These are phyloP conservation scores for Scleromitrula shiraiana DNA, from an alignment of 2,329 filamentous ascomycete genomes.

Conservation along the genomic window DNA sequence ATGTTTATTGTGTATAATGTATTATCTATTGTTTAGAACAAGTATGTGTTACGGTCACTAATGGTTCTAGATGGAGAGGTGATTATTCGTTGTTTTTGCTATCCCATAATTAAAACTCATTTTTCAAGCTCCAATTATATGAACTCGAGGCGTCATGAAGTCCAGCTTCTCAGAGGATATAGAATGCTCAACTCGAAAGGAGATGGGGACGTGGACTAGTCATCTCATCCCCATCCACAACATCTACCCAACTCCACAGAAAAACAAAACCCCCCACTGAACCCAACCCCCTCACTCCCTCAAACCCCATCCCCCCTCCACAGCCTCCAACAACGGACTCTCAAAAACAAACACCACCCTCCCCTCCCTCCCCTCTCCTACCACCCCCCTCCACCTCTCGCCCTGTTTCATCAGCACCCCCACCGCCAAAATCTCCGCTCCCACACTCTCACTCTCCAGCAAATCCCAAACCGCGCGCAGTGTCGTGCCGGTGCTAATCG, in stretches of 20 bases:
- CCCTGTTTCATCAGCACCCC: constrained; percentile 27
- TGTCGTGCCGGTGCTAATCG: constrained; percentile 23
- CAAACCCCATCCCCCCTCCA: constrained; percentile 21
- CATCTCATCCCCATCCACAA: too few relatives aligned
- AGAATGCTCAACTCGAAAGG: too few relatives aligned
- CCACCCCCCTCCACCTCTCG: constrained; percentile 14
- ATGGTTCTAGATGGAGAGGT: too few relatives aligned
- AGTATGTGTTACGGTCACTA: too few relatives aligned
- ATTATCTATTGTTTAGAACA: too few relatives aligned
- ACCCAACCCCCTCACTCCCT: background rate
- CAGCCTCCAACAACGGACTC: constrained; percentile 20
- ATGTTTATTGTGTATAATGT: too few relatives aligned
- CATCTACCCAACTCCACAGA: background rate
- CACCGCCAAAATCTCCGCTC: constrained; percentile 16
- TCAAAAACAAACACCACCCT: constrained; percentile 21
- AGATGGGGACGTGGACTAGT: too few relatives aligned
- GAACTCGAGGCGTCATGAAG: too few relatives aligned
- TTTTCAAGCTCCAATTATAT: too few relatives aligned
- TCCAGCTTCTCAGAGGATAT: too few relatives aligned
- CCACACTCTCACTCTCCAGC: constrained; percentile 18
- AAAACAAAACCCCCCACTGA: background rate
- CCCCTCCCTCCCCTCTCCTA: constrained; percentile 14
- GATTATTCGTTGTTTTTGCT: too few relatives aligned
- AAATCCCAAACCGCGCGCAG: constrained; percentile 24
- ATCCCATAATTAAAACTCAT: too few relatives aligned